phyloP scores from a whole-genome alignment of 306 rosid species.

The Hippophae gyantsensis region DNA sequence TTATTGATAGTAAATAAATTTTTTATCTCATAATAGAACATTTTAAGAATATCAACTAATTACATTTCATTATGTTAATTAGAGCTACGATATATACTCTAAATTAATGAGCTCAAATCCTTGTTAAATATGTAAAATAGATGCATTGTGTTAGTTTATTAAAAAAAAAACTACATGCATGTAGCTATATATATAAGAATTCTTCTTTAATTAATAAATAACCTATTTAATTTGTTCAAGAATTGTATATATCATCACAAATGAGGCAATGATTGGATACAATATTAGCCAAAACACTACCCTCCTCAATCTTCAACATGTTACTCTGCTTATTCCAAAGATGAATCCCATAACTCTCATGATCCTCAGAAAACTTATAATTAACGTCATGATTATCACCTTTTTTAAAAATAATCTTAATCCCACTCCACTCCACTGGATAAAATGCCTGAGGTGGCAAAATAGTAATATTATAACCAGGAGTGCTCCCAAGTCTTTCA shows the following conservation, averaged over 20 bases:
- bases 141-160: too few species aligned
- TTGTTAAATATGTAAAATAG: too few species aligned
- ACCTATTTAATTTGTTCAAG: slow-evolving; percentile 1
- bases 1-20: too few species aligned
- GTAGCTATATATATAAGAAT: too few species aligned
- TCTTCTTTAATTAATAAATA: not conserved
- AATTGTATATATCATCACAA: slow-evolving; percentile 19
- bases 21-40: too few species aligned
- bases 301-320: slow-evolving; percentile 33
- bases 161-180: too few species aligned
- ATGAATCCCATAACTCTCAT: slow-evolving; percentile 38
- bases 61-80: too few species aligned
- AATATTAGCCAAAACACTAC: slow-evolving; percentile 37
- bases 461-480: slow-evolving; percentile 26
- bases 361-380: slow-evolving; percentile 20
- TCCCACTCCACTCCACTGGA: slow-evolving; percentile 35
- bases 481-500: slow-evolving; percentile 17
- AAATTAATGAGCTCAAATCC: too few species aligned
- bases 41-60: too few species aligned
- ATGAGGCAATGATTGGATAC: slow-evolving; percentile 31
- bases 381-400: slow-evolving; percentile 17
- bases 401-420: slow-evolving; percentile 23
- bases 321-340: slow-evolving; percentile 44
- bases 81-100: too few species aligned
- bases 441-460: slow-evolving; percentile 47